phyloP scores from a whole-genome alignment of 179 eudicot genomes.

The Carnegiea gigantea region DNA sequence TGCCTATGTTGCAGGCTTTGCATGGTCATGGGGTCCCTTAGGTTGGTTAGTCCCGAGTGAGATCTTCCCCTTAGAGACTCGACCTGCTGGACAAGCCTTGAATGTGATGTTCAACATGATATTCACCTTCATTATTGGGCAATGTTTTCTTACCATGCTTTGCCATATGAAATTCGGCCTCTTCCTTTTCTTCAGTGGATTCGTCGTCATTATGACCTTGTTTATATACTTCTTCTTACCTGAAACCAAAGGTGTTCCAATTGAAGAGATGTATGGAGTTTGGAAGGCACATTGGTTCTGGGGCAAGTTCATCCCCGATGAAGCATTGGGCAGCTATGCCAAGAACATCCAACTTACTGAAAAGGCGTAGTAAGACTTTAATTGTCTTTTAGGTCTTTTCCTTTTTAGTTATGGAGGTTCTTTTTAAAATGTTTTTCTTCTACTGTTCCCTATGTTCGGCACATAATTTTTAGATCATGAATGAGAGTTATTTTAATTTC shows the following conservation, averaged over 20 bases:
- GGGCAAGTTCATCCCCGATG: background rate
- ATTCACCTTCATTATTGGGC: slow-evolving; percentile 1
- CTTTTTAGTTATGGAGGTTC: too few relatives aligned
- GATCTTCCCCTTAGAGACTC: too few relatives aligned
- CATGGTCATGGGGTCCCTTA: too few relatives aligned
- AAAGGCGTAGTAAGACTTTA: background rate
- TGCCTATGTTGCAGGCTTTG: too few relatives aligned
- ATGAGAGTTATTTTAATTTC: background rate
- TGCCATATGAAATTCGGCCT: background rate
- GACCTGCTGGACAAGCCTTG: too few relatives aligned
- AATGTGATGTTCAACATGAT: too few relatives aligned
- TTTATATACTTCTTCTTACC: background rate
- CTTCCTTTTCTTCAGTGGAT: background rate
- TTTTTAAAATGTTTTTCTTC: too few relatives aligned
- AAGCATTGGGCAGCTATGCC: slow-evolving; percentile 4
- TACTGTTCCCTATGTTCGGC: too few relatives aligned
- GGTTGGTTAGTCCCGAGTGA: too few relatives aligned
- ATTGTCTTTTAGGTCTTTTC: too few relatives aligned
- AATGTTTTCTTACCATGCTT: background rate
- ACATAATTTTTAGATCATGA: too few relatives aligned
- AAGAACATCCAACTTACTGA: background rate
- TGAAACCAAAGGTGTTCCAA: slow-evolving; percentile 3
- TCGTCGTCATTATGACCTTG: background rate
- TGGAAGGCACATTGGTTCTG: slow-evolving; percentile 23
- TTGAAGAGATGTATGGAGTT: slow-evolving; percentile 3